Evolutionary conservation across 768 basidiomycete species (phyloP).

Genomic region (Cytidiella melzeri): DNA sequence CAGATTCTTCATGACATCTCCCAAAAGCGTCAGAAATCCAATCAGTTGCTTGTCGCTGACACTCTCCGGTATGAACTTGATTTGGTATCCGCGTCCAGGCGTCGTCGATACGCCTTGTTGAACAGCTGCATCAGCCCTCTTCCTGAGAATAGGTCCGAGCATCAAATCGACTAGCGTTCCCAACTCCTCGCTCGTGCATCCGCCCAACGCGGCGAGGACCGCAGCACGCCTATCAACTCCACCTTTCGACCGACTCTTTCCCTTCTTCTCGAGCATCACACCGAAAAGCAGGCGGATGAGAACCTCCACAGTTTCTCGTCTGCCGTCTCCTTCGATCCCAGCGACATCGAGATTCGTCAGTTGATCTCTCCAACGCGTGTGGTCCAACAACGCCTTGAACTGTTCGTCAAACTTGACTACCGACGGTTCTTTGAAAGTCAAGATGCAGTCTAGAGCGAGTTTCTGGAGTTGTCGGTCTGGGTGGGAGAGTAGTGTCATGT

Average conservation of each 20-base stretch:
- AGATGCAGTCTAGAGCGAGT: slow-evolving; percentile 68
- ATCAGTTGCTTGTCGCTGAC: slow-evolving; percentile 62
- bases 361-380: slow-evolving; percentile 85
- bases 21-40: slow-evolving; percentile 81
- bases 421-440: slow-evolving; percentile 71
- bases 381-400: slow-evolving; percentile 69
- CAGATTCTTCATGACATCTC: slow-evolving; percentile 77
- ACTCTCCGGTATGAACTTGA: slow-evolving; percentile 23
- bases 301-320: slow-evolving; percentile 62
- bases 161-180: slow-evolving; percentile 79
- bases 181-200: slow-evolving; percentile 71
- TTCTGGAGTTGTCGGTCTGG: slow-evolving; percentile 77
- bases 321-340: slow-evolving; percentile 46
- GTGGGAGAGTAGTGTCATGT: slow-evolving; percentile 73
- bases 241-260: slow-evolving; percentile 38
- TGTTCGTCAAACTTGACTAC: slow-evolving; percentile 53
- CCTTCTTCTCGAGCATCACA: slow-evolving; percentile 75
- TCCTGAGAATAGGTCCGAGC: slow-evolving; percentile 55
- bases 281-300: slow-evolving; percentile 81
- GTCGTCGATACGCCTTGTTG: slow-evolving; percentile 18
- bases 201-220: slow-evolving; percentile 62
- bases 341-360: slow-evolving; percentile 65
- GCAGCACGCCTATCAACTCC: slow-evolving; percentile 69
- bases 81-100: slow-evolving; percentile 21
- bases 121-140: slow-evolving; percentile 15